Evolutionary conservation across 805 yeast species (phyloP).

Genomic region (Metschnikowia koreensis): DNA sequence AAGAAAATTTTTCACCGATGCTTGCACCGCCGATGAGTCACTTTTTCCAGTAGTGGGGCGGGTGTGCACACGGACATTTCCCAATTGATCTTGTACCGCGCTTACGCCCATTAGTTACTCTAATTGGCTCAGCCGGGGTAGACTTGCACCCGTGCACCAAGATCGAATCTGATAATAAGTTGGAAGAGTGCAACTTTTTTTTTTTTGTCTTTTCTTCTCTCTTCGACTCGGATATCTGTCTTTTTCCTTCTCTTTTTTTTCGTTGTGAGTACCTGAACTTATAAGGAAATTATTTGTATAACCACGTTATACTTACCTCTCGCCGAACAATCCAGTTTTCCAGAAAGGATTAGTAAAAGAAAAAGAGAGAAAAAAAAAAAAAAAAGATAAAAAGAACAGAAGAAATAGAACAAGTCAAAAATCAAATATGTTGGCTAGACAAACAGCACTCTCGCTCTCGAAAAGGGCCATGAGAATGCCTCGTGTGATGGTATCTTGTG

Average conservation of each 20-base stretch:
- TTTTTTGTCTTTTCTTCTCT: background rate
- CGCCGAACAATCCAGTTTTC: background rate
- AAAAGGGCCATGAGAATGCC: constrained; percentile 9
- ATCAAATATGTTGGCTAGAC: constrained; percentile 14
- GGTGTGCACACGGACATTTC: background rate
- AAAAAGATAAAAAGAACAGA: background rate
- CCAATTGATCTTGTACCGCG: constrained; percentile 40
- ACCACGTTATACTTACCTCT: background rate
- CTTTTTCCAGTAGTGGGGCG: background rate
- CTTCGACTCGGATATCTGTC: background rate
- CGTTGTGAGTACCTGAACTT: background rate
- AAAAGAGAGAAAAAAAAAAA: background rate
- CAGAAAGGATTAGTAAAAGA: background rate
- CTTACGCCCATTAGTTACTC: constrained; percentile 32
- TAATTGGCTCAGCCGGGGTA: constrained; percentile 23
- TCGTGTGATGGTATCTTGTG: background rate
- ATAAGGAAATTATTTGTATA: background rate
- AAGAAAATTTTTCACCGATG: too few species aligned
- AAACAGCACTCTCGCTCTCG: constrained; percentile 9
- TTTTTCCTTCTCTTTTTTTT: background rate
- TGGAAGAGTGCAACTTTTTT: background rate
- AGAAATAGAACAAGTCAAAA: background rate
- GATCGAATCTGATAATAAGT: constrained; percentile 5
- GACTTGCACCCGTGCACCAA: constrained; percentile 13
- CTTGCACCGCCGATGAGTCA: background rate